Conservation (phyloP, 2,329 filamentous ascomycete species). For the Dryadomyces quercus-mongolicae region DNA sequence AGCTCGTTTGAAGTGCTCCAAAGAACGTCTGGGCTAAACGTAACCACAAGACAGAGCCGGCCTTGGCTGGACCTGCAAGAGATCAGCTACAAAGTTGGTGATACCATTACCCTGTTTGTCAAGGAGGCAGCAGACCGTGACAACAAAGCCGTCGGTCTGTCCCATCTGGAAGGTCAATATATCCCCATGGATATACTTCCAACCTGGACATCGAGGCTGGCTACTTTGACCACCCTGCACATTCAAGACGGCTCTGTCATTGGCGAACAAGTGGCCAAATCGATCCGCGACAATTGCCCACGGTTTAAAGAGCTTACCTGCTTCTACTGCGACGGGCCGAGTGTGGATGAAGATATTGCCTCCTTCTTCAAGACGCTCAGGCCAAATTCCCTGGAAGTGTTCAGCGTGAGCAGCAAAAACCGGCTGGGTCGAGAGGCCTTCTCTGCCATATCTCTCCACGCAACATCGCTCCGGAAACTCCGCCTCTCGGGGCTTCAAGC, state of each 20-base stretch:
- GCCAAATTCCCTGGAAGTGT: slow-evolving; percentile 43
- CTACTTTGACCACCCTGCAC: slow-evolving; percentile 44
- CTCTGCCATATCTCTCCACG: slow-evolving; percentile 34
- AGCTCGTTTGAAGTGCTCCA: slow-evolving; percentile 19
- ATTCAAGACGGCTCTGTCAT: slow-evolving; percentile 51
- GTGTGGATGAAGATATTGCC: slow-evolving; percentile 45
- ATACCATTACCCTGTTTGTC: slow-evolving; percentile 42
- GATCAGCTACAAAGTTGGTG: slow-evolving; percentile 37
- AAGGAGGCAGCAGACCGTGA: slow-evolving; percentile 23
- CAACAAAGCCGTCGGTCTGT: slow-evolving; percentile 37
- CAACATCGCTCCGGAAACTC: slow-evolving; percentile 21
- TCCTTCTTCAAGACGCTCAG: slow-evolving; percentile 44
- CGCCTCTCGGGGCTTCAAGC: slow-evolving; percentile 19
- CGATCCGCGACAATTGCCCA: slow-evolving; percentile 46
- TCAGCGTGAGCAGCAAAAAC: slow-evolving; percentile 45
- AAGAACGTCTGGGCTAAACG: slow-evolving; percentile 1
- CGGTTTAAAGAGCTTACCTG: slow-evolving; percentile 49
- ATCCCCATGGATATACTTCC: slow-evolving; percentile 39
- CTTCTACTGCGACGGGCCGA: slow-evolving; percentile 28
- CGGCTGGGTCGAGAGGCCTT: slow-evolving; percentile 42
- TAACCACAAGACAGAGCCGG: slow-evolving; percentile 12
- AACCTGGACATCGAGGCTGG: slow-evolving; percentile 46
- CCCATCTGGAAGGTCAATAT: slow-evolving; percentile 40
- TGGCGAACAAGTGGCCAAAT: slow-evolving; percentile 36
- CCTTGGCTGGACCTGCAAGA: slow-evolving; percentile 20